Base-by-base conservation (phyloP, 768 basidiomycete species). In the Rossbeevera mucosa region DNA sequence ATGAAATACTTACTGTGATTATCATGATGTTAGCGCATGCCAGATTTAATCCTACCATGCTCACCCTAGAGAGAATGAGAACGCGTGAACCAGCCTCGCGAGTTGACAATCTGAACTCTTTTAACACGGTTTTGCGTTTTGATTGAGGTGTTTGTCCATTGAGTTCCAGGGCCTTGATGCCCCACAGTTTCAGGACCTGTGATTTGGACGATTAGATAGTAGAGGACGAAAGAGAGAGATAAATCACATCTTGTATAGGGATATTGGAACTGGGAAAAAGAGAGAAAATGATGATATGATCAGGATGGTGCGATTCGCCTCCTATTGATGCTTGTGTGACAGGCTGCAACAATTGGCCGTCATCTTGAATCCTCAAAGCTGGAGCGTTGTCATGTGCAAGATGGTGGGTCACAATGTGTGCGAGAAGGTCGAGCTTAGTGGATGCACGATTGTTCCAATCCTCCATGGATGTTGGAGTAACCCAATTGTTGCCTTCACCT, bases 51-150 rank as follows among this genome's bases (percentile, higher is more conserved):
- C 59, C 55, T 0, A 60, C 48, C 0, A 51, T 16, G 0, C 62
- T 52, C 2, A 64, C 57, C 22, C 26, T 53, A 2, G 63, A 63
- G 0, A 65, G 30, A 1, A 65, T 50, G 8, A 65, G 52, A 0
- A 64, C 55, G 0, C 47, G 49, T 6, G 48, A 24, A 2, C 54
- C 57, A 0, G 2, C 9, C 0, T 4, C 2, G 0, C 4, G 9
- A 3, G 6, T 56, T 0, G 52, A 56, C 6, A 16, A 21, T 0
- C 43, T n/a, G 22, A 65, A 65, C 2, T 47, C 31, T 0, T 55
- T 9, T 0, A 55, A 12, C 43, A 47, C 16, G 0, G 11, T 0
- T 5, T 47, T 50, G 0, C 49, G 36, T n/a, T 59, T 54, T 1
- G 6, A 6, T 0, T 13, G 44, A 0, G 31, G 14, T 0, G 38